phyloP scores from a whole-genome alignment of 2,329 filamentous ascomycete species.

The Rhytidhysteron rufulum region DNA sequence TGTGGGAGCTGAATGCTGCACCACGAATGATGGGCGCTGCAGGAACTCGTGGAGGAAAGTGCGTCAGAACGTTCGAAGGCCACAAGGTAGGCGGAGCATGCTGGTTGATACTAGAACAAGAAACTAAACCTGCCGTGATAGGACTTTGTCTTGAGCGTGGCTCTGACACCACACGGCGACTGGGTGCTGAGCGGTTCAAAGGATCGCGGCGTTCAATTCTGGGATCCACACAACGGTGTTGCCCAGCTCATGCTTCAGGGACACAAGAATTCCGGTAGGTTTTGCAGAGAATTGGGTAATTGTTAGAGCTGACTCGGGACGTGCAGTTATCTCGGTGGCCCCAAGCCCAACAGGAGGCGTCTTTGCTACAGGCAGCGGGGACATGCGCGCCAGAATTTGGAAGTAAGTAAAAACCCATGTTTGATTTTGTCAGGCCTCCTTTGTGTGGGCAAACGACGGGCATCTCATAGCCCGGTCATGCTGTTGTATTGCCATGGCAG shows the following conservation, averaged over 20 bases:
- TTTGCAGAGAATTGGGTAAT: slow-evolving; percentile 2
- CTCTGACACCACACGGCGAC: slow-evolving; percentile 84
- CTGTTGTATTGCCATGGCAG: not conserved
- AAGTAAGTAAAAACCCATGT: slow-evolving; percentile 56
- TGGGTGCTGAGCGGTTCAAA: slow-evolving; percentile 99
- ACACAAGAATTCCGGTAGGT: slow-evolving; percentile 85
- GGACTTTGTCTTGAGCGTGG: slow-evolving; percentile 96
- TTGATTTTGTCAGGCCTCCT: not conserved
- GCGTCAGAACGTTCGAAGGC: slow-evolving; percentile 93
- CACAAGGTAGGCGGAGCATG: slow-evolving; percentile 65
- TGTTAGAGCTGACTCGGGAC: not conserved
- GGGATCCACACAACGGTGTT: slow-evolving; percentile 89
- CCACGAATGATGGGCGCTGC: slow-evolving; percentile 63
- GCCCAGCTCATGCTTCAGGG: slow-evolving; percentile 98
- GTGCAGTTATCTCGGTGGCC: slow-evolving; percentile 84
- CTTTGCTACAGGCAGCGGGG: slow-evolving; percentile 94
- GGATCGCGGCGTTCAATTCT: slow-evolving; percentile 96
- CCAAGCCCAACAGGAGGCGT: slow-evolving; percentile 83
- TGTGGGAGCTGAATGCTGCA: slow-evolving; percentile 87
- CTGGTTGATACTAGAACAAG: too few relatives aligned
- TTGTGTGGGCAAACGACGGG: not conserved
- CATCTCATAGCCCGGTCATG: not conserved
- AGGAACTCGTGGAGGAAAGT: slow-evolving; percentile 80
- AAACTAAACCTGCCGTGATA: too few relatives aligned
- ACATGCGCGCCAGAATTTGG: slow-evolving; percentile 98